Base-by-base conservation (phyloP, 164 flowering plant genomes). In the Piper longum region DNA sequence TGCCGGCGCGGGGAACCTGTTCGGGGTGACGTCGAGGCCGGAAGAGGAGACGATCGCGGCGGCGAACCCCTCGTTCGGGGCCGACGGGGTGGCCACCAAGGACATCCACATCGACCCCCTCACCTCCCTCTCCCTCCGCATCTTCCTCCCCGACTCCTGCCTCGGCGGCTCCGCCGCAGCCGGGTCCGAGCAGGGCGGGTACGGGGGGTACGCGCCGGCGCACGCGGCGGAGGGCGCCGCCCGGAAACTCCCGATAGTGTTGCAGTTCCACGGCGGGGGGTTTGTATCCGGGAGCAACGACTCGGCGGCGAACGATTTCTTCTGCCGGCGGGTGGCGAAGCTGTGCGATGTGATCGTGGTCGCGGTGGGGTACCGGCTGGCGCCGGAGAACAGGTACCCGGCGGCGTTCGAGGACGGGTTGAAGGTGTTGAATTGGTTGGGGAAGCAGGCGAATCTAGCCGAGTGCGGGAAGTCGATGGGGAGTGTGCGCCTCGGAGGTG, bases 31-130 rank as follows among this genome's bases (percentile, higher is more conserved):
- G 2, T 76, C 95, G 14, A 80, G 98, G 4, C 89, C 96, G 8
- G 97, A 83, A 7, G 52, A 48, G 12, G 97, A 88, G 60, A 70
- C 91, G 5, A 71, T 81, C 6, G 83, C 80, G 19, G 82, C 97
- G 2, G 79, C 83, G 5, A 93, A 88, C 57, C 96, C 98, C 3
- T 69, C 81, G 13, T 93, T 93, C 72, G 62, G 52, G 14, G 12
- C 85, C 69, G 98, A 93, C 54, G 95, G 95, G n/a, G 91, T 92
- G 16, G 97, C 98, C 62, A 88, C 96, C 52, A 92, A 92, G 69
- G 97, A 92, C 64, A 82, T 89, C 59, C 98, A 92, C 67, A 85
- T 92, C 57, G 89, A 86, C 52, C 77, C 92, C 52, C 67, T 62
- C 43, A 75, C 87, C n/a, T 77, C 88, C 59, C 78, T 87, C 52